Percentiles rank a stretch among this genome's conserved stretches.
Evolutionary conservation across 2,329 filamentous ascomycete species (phyloP).

Genomic region (Epichloe sp.): DNA sequence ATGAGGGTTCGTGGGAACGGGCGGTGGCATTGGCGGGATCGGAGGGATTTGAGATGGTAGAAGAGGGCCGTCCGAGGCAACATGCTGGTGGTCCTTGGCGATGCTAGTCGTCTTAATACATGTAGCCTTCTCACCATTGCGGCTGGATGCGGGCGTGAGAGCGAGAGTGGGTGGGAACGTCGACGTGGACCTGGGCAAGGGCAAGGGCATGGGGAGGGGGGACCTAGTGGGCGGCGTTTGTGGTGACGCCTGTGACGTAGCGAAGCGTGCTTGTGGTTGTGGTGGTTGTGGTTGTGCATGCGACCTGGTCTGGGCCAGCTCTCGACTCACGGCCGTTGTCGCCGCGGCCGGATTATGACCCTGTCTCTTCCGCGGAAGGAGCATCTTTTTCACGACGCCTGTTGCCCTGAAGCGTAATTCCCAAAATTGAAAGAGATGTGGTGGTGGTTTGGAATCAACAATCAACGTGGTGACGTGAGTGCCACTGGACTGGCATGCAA

Average conservation of each 20-base stretch:
- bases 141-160: background rate
- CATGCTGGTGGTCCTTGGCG: background rate
- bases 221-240: background rate
- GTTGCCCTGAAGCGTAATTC: background rate
- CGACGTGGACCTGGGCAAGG: background rate
- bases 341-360: conserved; percentile 16
- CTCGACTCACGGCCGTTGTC: conserved; percentile 9
- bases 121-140: background rate
- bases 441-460: background rate
- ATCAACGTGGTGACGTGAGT: background rate
- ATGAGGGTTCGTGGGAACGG: background rate
- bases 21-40: conserved; percentile 4
- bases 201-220: background rate
- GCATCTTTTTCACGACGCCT: conserved; percentile 13
- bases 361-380: conserved; percentile 21
- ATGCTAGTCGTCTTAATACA: background rate
- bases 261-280: background rate
- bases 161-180: background rate
- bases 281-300: background rate
- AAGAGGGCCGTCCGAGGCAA: background rate
- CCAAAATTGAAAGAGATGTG: too few species aligned
- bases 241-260: background rate
- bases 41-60: background rate
- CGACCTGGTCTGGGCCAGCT: conserved; percentile 6
- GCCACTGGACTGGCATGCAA: background rate